Evolutionary conservation across 2,329 filamentous ascomycete species (phyloP).

Genomic region (Ascochyta lentis): DNA sequence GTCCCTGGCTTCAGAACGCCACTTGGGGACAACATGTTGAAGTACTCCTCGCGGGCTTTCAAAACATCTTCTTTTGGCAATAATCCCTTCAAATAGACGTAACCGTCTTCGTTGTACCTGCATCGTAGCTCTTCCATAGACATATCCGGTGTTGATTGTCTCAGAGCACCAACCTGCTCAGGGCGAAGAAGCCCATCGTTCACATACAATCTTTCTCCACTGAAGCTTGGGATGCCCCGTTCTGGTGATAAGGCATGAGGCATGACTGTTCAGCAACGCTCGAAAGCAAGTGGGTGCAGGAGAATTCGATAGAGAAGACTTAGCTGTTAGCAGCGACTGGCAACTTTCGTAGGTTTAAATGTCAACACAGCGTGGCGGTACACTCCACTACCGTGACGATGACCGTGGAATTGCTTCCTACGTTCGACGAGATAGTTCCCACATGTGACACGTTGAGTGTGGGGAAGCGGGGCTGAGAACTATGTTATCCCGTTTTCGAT

Average conservation of each 20-base stretch:
- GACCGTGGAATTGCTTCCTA: not conserved
- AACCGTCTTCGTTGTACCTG: constrained; percentile 59
- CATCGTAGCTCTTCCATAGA: constrained; percentile 58
- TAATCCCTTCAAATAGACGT: constrained; percentile 63
- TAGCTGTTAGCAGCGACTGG: not conserved
- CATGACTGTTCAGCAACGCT: constrained; percentile 26
- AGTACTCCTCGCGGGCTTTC: constrained; percentile 60
- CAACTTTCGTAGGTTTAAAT: not conserved
- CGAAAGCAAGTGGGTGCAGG: not conserved
- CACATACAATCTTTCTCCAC: constrained; percentile 48
- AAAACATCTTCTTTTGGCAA: constrained; percentile 62
- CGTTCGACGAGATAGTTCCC: constrained; percentile 18
- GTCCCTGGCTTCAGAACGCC: constrained; percentile 63
- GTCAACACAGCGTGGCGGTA: not conserved
- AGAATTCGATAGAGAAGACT: not conserved
- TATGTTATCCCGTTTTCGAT: constrained; percentile 15
- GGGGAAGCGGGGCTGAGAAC: constrained; percentile 27
- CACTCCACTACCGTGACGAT: not conserved
- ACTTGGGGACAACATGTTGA: constrained; percentile 60
- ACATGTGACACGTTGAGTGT: constrained; percentile 21
- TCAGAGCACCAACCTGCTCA: constrained; percentile 53
- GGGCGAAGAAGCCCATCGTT: constrained; percentile 57
- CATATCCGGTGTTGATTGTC: constrained; percentile 52
- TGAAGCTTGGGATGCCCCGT: constrained; percentile 30
- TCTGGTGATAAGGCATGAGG: constrained; percentile 43